phyloP scores from a whole-genome alignment of 345 rosid genomes.

The Melastoma malabathricum region DNA sequence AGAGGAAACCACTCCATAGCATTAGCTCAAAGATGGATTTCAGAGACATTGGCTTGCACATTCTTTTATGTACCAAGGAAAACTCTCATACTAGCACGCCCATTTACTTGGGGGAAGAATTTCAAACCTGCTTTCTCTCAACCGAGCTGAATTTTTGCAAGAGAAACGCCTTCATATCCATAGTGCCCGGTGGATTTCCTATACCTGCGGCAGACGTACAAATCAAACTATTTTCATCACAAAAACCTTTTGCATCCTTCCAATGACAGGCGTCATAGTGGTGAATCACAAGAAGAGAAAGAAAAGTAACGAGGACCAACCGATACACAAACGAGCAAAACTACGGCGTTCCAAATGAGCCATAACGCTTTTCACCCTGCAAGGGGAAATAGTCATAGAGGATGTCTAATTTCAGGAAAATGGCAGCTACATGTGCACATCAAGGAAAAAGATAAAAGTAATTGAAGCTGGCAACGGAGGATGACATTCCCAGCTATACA shows the following conservation, averaged over 20 bases:
- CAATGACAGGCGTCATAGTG: background rate
- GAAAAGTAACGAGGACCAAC: conserved; percentile 13
- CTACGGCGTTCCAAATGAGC: conserved; percentile 60
- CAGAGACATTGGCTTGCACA: too few relatives aligned
- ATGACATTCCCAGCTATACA: too few relatives aligned
- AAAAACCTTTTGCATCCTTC: too few relatives aligned
- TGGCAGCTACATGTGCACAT: background rate
- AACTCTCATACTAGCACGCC: background rate
- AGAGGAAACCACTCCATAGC: too few relatives aligned
- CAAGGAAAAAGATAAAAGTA: too few relatives aligned
- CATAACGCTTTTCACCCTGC: conserved; percentile 71
- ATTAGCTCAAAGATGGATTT: too few relatives aligned
- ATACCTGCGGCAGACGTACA: conserved; percentile 31
- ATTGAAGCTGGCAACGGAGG: too few relatives aligned
- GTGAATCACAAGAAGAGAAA: background rate
- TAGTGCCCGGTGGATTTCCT: conserved; percentile 80
- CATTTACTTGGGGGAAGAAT: background rate
- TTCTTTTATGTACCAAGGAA: too few relatives aligned
- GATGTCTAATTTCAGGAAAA: too few relatives aligned
- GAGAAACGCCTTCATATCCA: conserved; percentile 92
- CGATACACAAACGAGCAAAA: conserved; percentile 74
- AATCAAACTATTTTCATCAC: too few relatives aligned
- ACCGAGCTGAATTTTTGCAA: conserved; percentile 63
- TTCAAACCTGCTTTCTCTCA: conserved; percentile 52
- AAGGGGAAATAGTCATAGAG: conserved; percentile 7